phyloP scores from a whole-genome alignment of 805 yeast species.

The Pichia nanzhaoensis region DNA sequence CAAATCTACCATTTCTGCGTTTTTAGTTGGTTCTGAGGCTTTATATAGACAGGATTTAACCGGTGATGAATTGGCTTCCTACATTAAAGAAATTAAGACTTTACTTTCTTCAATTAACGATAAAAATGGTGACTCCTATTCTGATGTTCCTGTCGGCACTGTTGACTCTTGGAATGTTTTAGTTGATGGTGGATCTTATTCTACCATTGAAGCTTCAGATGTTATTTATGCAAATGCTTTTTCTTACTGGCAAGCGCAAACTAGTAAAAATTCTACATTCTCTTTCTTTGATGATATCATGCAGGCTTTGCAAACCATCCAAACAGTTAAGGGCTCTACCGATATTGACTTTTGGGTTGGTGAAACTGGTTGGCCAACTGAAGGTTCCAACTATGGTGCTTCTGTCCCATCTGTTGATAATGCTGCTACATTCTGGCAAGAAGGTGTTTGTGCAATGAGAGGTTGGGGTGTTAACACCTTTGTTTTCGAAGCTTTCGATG shows the following conservation, averaged over 20 bases:
- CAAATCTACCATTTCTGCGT: slow-evolving; percentile 59
- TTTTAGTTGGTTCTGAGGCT: slow-evolving; percentile 94
- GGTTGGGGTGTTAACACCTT: slow-evolving; percentile 94
- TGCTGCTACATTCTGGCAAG: slow-evolving; percentile 78
- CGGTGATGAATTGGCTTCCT: slow-evolving; percentile 63
- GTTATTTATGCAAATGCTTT: slow-evolving; percentile 89
- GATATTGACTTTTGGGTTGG: slow-evolving; percentile 92
- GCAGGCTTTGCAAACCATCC: slow-evolving; percentile 91
- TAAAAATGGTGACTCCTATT: slow-evolving; percentile 73
- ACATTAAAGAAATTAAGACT: slow-evolving; percentile 56
- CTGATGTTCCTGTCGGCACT: slow-evolving; percentile 73
- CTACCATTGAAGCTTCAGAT: slow-evolving; percentile 77
- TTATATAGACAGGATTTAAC: slow-evolving; percentile 84
- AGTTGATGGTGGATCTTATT: slow-evolving; percentile 67
- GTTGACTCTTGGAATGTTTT: slow-evolving; percentile 94
- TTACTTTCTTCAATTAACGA: slow-evolving; percentile 59
- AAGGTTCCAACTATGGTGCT: slow-evolving; percentile 63
- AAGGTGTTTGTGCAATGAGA: slow-evolving; percentile 87
- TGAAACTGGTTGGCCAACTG: slow-evolving; percentile 96
- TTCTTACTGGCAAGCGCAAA: slow-evolving; percentile 98
- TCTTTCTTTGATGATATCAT: slow-evolving; percentile 94
- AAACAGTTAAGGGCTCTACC: slow-evolving; percentile 78
- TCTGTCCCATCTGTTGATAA: slow-evolving; percentile 65
- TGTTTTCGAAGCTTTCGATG: slow-evolving; percentile 93
- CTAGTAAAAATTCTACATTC: slow-evolving; percentile 72